These are phyloP conservation scores for Alloascoidea hylecoeti DNA, from an alignment of 805 yeast species.

Conservation along the genomic window DNA sequence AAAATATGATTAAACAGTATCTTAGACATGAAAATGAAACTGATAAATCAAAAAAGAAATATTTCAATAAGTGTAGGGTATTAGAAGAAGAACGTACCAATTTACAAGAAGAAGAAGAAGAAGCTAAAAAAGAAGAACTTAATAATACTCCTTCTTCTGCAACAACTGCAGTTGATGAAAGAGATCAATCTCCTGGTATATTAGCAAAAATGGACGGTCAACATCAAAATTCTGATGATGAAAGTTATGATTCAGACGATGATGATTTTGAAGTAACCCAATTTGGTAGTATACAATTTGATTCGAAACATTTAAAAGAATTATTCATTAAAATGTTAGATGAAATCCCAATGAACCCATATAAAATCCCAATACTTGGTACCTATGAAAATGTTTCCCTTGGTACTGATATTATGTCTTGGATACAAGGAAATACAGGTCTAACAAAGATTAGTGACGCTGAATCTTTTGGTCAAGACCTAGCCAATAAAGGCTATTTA, in stretches of 20 bases:
- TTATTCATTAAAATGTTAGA: slow-evolving; percentile 27
- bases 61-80: slow-evolving; percentile 65
- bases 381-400: slow-evolving; percentile 46
- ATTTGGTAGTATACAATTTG: slow-evolving; percentile 17
- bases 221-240: slow-evolving; percentile 4
- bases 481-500: slow-evolving; percentile 45
- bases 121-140: slow-evolving; percentile 3
- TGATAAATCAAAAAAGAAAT: slow-evolving; percentile 42
- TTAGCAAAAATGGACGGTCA: slow-evolving; percentile 6
- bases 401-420: slow-evolving; percentile 46
- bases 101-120: slow-evolving; percentile 3
- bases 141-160: not conserved
- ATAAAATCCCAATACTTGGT: slow-evolving; percentile 57
- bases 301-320: slow-evolving; percentile 25
- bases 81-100: slow-evolving; percentile 35
- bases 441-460: slow-evolving; percentile 36
- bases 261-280: slow-evolving; percentile 7
- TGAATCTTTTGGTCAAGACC: slow-evolving; percentile 63
- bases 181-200: no score
- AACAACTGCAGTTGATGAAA: slow-evolving; percentile 1
- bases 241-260: slow-evolving; percentile 10
- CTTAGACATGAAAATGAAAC: slow-evolving; percentile 34
- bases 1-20: slow-evolving; percentile 35
- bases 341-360: slow-evolving; percentile 36
- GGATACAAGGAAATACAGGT: slow-evolving; percentile 36